These are phyloP conservation scores for Wickerhamiella galacta DNA, from an alignment of 805 yeast species.

Conservation along the genomic window DNA sequence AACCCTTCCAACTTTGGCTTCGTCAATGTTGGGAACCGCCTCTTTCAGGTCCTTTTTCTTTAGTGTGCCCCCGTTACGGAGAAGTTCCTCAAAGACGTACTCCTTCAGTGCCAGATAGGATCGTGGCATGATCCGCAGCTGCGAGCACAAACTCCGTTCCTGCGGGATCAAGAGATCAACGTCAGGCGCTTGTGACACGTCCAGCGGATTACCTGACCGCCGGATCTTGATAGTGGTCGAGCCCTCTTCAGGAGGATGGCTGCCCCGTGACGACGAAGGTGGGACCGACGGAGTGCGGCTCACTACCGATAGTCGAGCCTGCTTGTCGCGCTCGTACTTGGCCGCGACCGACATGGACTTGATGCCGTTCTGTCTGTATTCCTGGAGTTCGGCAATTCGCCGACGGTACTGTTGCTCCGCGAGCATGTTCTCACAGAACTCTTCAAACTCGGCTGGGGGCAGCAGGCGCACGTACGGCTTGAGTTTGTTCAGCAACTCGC, in stretches of 20 bases:
- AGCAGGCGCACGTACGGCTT: conserved; percentile 71
- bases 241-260: conserved; percentile 8
- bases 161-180: conserved; percentile 69
- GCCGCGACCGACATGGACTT: conserved; percentile 67
- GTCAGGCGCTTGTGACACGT: conserved; percentile 50
- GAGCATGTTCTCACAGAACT: conserved; percentile 53
- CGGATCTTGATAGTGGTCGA: conserved; percentile 16
- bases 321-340: conserved; percentile 78
- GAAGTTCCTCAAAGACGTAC: conserved; percentile 68
- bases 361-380: conserved; percentile 83
- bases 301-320: conserved; percentile 39
- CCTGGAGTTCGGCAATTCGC: conserved; percentile 78
- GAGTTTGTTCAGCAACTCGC: conserved; percentile 56
- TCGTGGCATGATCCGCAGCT: conserved; percentile 73
- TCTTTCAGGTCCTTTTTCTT: conserved; percentile 79
- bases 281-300: conserved; percentile 11
- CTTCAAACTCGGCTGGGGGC: conserved; percentile 65
- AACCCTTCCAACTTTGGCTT: conserved; percentile 67
- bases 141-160: conserved; percentile 73
- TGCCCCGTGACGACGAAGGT: conserved; percentile 7
- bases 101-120: conserved; percentile 89
- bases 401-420: conserved; percentile 65
- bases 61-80: conserved; percentile 68
- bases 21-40: conserved; percentile 57
- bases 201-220: conserved; percentile 23